phyloP scores from a whole-genome alignment of 352 stramenopile genomes.

The Pythium phragmiticola region DNA sequence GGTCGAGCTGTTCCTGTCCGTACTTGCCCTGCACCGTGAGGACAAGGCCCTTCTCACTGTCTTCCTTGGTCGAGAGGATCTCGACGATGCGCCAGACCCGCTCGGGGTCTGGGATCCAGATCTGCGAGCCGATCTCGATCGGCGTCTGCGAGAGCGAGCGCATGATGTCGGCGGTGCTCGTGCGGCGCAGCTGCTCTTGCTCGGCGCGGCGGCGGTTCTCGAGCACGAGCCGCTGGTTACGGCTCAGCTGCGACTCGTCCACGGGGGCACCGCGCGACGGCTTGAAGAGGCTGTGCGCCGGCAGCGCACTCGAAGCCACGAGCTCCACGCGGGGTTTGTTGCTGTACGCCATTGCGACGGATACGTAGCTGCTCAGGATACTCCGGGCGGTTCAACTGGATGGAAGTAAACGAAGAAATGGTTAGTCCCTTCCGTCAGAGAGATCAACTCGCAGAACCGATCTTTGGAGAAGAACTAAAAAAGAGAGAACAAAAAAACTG shows the following conservation, averaged over 20 bases:
- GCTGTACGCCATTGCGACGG: slow-evolving; percentile 6
- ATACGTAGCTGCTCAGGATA: background rate
- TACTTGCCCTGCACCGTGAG: slow-evolving; percentile 69
- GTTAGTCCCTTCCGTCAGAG: background rate
- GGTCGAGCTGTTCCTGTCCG: slow-evolving; percentile 70
- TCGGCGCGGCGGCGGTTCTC: slow-evolving; percentile 81
- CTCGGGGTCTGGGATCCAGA: slow-evolving; percentile 86
- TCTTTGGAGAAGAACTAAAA: background rate
- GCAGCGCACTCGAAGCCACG: slow-evolving; percentile 63
- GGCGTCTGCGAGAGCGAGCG: slow-evolving; percentile 62
- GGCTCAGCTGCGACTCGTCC: slow-evolving; percentile 61
- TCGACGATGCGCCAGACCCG: slow-evolving; percentile 83
- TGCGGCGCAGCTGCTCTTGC: slow-evolving; percentile 52
- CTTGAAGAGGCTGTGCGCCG: slow-evolving; percentile 81
- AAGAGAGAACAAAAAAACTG: background rate
- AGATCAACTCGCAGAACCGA: background rate
- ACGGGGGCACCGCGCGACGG: slow-evolving; percentile 51
- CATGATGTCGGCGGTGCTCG: slow-evolving; percentile 72
- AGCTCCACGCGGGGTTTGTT: slow-evolving; percentile 54
- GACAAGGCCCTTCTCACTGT: slow-evolving; percentile 63
- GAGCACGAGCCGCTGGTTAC: slow-evolving; percentile 80
- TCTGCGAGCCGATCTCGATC: slow-evolving; percentile 75
- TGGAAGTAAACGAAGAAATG: background rate
- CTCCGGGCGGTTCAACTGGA: background rate
- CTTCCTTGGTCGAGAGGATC: slow-evolving; percentile 56